Base-by-base conservation (phyloP, 2,329 filamentous ascomycete species). In the Sarocladium brachiariae region DNA sequence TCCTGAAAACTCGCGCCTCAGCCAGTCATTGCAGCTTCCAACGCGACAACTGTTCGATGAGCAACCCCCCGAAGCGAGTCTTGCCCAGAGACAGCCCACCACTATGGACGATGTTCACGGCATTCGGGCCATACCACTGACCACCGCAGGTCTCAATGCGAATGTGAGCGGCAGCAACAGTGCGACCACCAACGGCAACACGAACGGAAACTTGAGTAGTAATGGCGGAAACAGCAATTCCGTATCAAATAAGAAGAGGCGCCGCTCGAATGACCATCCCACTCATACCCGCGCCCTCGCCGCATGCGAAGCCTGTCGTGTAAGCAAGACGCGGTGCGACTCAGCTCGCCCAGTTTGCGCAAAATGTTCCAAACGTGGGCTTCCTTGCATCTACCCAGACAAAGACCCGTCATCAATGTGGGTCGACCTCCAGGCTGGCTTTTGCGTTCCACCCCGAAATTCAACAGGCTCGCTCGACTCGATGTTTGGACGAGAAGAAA, bases 321-420 rank as follows among this genome's bases (percentile, higher is more conserved):
- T 53, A 21, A 55, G 53, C 50, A 55, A 55, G 43, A 55, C 53
- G 46, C 43, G 53, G n/a, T 55, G 53, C 41, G 49, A 55, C 33
- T 52, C 51, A 16, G 47, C 50, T 24, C 49, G 53, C 2, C 53
- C 53, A 13, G 37, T 49, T 5, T 55, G 53, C 41, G 43, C 51
- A 9, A 51, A 55, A 31, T 55, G 53, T 30, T 31, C 30, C 5
- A 55, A 55, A 38, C 51, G 53, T 33, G 53, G 53, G 11, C 45
- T 50, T 18, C 18, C 43, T 7, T 55, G 53, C 35, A 45, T 55
- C 18, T 55, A 55, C 31, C 53, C 53, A 13, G 53, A 55, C 53
- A 52, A 49, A 27, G 53, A 55, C 43, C 53, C 53, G 6, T 53
- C 53, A 10, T 51, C 53, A 13, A 53, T 51, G 53, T 55, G 24